A percentile compares a stretch with the other conserved stretches of the same genome.
Conservation (phyloP, 1,284 basidiomycete species). For the Ustilago vetiveriae region DNA sequence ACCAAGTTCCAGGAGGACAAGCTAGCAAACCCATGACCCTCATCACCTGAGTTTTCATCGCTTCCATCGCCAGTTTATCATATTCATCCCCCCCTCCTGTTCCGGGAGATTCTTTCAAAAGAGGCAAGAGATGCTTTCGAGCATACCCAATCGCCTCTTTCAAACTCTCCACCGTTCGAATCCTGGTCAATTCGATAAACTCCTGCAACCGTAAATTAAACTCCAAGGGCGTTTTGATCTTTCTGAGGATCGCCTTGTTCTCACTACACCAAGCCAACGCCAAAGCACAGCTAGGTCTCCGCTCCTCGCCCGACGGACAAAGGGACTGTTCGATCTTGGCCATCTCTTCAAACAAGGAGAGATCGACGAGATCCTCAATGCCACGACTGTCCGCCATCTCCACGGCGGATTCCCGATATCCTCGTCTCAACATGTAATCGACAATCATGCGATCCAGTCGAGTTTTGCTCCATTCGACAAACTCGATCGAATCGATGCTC, state of each 20-base stretch:
- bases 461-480: slow-evolving; percentile 75
- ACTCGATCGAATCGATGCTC: slow-evolving; percentile 22
- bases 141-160: slow-evolving; percentile 87
- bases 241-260: slow-evolving; percentile 89
- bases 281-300: slow-evolving; percentile 78
- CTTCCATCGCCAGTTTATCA: slow-evolving; percentile 26
- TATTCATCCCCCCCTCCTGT: too few relatives aligned
- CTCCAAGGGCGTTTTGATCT: slow-evolving; percentile 84
- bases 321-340: slow-evolving; percentile 84
- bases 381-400: slow-evolving; percentile 31
- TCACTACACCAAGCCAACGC: slow-evolving; percentile 95
- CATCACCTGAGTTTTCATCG: slow-evolving; percentile 20
- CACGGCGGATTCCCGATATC: slow-evolving; percentile 61
- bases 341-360: slow-evolving; percentile 82
- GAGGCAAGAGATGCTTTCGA: slow-evolving; percentile 77
- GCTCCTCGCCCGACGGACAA: slow-evolving; percentile 23
- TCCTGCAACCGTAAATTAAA: slow-evolving; percentile 95
- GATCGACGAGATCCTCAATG: slow-evolving; percentile 72
- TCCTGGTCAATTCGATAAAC: slow-evolving; percentile 82
- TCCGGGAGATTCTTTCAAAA: too few relatives aligned
- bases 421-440: slow-evolving; percentile 85
- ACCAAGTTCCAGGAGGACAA: slow-evolving; percentile 26
- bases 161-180: slow-evolving; percentile 20
- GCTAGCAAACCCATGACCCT: slow-evolving; percentile 62
- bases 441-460: slow-evolving; percentile 89